Base-by-base conservation (phyloP, 2,329 filamentous ascomycete species). In the Cyclaneusma minus region DNA sequence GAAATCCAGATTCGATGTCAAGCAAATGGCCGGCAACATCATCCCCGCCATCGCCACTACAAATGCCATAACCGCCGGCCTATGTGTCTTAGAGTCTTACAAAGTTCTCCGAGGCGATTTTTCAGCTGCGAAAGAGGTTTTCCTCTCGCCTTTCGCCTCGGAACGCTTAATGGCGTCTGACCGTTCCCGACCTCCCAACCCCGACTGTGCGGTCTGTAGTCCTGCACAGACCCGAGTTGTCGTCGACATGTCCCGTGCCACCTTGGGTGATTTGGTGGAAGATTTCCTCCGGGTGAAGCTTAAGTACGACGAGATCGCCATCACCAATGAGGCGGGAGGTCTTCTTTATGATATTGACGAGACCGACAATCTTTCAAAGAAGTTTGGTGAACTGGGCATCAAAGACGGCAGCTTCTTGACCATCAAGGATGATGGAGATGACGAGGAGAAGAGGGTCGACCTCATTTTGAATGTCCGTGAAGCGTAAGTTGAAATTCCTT, bases 21-120 rank as follows among this genome's bases (percentile, higher is more conserved):
- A 98, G 56, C 80, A 98, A 54, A 98, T 95, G 87, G 89, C 89
- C 4, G 89, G 89, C 28, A 98, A 98, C 48, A 98, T 98, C 42
- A 98, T 98, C 34, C 89, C 89, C 2, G 89, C 89, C 2, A 98
- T 98, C 46, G 89, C 89, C 4, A 98, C 89, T 0, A 95, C 89
- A 0, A 98, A 98, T 49, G 89, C 89, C 10, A 92, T 95, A 49
- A 87, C 89, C 2, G 89, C 89, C 10, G 79, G 83, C 8, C 64
- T 98, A 7, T 95, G 85, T 45, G 84, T 95, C 5, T 57, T 98
- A 14, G 78, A 95, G 49, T 76, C 85, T 0, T 89, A 91, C 60
- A 95, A 94, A 50, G 76, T 95, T 13, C 56, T 98, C 31, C 75
- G 64, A 43, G 68, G 71, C 12, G 69, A 85, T 25, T 76, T 75